Conservation (phyloP, 805 yeast genomes). For the Metschnikowia kunwiensis region DNA sequence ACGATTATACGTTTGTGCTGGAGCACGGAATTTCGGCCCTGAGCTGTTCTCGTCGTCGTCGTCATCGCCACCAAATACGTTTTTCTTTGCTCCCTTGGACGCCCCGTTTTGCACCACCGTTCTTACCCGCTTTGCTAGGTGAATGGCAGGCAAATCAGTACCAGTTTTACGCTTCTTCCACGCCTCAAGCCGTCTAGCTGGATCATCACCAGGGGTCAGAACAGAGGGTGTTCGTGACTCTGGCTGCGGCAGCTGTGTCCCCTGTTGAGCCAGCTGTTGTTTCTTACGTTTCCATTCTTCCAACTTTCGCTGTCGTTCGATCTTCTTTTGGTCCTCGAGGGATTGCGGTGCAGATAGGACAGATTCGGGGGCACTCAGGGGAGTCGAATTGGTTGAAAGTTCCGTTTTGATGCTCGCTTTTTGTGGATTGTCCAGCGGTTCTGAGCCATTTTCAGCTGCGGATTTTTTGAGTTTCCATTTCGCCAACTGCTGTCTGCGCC, state of each 20-base stretch:
- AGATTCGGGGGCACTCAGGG: not conserved
- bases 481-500: conserved; percentile 52
- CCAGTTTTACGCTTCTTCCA: conserved; percentile 44
- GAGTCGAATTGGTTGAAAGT: too few species aligned
- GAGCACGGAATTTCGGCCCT: conserved; percentile 23
- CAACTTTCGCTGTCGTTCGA: conserved; percentile 16
- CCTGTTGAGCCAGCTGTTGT: conserved; percentile 11
- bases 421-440: too few species aligned
- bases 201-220: not conserved
- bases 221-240: not conserved
- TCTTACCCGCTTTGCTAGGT: too few species aligned
- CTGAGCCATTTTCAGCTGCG: not conserved
- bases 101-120: too few species aligned
- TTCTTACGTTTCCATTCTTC: conserved; percentile 22
- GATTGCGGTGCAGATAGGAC: too few species aligned
- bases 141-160: too few species aligned
- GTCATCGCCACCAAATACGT: conserved; percentile 23
- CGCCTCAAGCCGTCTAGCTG: conserved; percentile 36
- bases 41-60: conserved; percentile 24
- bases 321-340: conserved; percentile 10
- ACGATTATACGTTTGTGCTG: too few species aligned
- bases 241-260: not conserved
- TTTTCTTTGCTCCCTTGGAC: not conserved
- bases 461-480: conserved; percentile 60
- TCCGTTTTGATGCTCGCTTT: too few species aligned